A percentile compares a stretch with the other conserved stretches of the same genome.
phyloP scores from a whole-genome alignment of 768 basidiomycete genomes.

The Mrakia gelida region DNA sequence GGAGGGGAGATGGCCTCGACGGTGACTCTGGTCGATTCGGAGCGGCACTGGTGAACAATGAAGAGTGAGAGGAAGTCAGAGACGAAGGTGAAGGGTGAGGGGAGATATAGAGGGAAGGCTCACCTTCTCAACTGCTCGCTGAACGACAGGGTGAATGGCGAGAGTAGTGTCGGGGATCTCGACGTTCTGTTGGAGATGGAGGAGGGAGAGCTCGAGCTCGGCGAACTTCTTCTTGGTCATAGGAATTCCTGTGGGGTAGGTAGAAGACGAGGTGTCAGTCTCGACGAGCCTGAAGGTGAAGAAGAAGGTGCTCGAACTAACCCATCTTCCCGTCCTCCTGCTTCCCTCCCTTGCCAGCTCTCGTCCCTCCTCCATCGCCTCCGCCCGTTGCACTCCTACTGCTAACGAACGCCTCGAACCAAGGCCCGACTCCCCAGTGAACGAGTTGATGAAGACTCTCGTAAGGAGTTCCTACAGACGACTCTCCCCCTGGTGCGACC shows the following conservation, averaged over 20 bases:
- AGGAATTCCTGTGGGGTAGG: conserved; percentile 62
- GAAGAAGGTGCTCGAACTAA: conserved; percentile 35
- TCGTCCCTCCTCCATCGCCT: conserved; percentile 15
- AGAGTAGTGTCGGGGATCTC: conserved; percentile 97
- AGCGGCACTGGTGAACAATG: conserved; percentile 48
- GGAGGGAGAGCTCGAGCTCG: conserved; percentile 85
- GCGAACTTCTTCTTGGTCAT: conserved; percentile 99
- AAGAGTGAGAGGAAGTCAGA: neutral
- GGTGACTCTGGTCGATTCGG: conserved; percentile 49
- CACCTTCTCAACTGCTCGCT: conserved; percentile 70
- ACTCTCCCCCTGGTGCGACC: neutral
- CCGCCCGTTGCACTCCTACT: conserved; percentile 43
- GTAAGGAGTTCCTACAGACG: conserved; percentile 56
- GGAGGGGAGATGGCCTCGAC: conserved; percentile 72
- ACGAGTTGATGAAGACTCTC: conserved; percentile 93
- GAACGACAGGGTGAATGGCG: conserved; percentile 82
- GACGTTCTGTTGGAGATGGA: conserved; percentile 97
- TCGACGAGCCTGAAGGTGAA: neutral
- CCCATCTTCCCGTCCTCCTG: conserved; percentile 80
- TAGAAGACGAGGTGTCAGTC: neutral
- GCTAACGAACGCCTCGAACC: conserved; percentile 96
- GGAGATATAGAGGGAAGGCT: neutral
- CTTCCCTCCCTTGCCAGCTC: conserved; percentile 46
- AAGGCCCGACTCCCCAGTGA: conserved; percentile 91
- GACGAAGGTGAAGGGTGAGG: no score